Evolutionary conservation across 306 rosid species (phyloP).

Genomic region (Corylus heterophylla): DNA sequence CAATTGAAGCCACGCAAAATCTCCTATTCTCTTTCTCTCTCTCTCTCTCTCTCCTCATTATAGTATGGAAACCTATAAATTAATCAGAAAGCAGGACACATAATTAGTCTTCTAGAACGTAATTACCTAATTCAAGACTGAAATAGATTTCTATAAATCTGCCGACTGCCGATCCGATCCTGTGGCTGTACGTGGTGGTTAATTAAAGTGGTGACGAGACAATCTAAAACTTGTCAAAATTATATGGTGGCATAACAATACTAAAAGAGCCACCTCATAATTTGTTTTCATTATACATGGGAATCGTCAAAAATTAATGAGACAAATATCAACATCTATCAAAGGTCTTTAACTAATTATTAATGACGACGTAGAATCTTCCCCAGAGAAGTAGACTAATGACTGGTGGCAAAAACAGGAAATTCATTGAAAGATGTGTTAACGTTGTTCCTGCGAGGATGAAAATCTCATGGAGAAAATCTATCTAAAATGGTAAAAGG

Average conservation of each 20-base stretch:
- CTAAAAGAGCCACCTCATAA: conserved; percentile 17
- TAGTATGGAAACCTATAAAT: background rate
- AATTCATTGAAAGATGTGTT: no score
- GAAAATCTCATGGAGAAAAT: no score
- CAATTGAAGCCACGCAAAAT: background rate
- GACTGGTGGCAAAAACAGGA: no score
- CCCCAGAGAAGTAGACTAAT: background rate
- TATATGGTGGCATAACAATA: conserved; percentile 19
- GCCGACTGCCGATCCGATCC: conserved; percentile 17
- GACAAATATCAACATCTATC: background rate
- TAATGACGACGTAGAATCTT: background rate
- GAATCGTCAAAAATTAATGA: conserved; percentile 4
- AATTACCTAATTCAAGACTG: conserved; percentile 1
- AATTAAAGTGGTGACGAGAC: conserved; percentile 36
- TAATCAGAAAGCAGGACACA: background rate
- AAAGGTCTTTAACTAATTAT: background rate
- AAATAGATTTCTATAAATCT: conserved; percentile 1
- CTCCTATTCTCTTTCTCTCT: no score
- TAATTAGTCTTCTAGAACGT: conserved; percentile 19
- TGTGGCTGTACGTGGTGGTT: conserved; percentile 21
- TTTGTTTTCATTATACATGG: conserved; percentile 26
- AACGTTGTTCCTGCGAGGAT: no score
- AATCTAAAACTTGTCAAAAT: conserved; percentile 32
- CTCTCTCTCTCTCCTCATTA: background rate
- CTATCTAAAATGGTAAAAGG: no score